Evolutionary conservation across 179 eudicot genomes (phyloP).

Genomic region (Camellia oleifera): DNA sequence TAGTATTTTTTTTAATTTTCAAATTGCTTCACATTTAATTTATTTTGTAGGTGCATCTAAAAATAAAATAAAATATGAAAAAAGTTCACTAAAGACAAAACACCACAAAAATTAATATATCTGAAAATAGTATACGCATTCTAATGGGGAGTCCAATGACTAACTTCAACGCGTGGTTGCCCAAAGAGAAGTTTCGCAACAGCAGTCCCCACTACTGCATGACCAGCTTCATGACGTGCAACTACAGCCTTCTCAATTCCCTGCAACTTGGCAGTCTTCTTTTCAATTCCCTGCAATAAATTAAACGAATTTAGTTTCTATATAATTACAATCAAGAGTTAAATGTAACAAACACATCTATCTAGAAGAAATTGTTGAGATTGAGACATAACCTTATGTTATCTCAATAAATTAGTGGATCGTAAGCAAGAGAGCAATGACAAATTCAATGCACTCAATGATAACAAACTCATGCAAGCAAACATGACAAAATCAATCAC

Average conservation of each 20-base stretch:
- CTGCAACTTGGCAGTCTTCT: conserved; percentile 79
- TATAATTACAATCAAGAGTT: not conserved
- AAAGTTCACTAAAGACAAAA: conserved; percentile 5
- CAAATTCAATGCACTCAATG: not conserved
- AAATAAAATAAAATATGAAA: conserved; percentile 32
- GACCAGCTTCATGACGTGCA: conserved; percentile 99
- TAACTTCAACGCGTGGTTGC: conserved; percentile 94
- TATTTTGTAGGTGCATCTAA: no score
- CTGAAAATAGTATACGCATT: not conserved
- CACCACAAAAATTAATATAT: not conserved
- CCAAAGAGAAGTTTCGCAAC: conserved; percentile 90
- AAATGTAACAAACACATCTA: not conserved
- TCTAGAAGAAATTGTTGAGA: not conserved
- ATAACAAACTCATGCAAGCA: no score
- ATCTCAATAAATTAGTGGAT: not conserved
- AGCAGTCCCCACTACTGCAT: conserved; percentile 96
- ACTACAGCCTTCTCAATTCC: conserved; percentile 95
- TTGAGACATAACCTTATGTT: not conserved
- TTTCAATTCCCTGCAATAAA: conserved; percentile 81
- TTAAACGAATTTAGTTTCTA: not conserved
- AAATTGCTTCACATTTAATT: no score
- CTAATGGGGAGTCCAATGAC: not conserved
- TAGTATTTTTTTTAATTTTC: no score
- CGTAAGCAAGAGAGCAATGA: not conserved
- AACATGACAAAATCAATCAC: no score